Evolutionary conservation across 805 yeast genomes (phyloP), one percentile per base, ranked within the genome.

Genomic region (Candida saitoana): DNA sequence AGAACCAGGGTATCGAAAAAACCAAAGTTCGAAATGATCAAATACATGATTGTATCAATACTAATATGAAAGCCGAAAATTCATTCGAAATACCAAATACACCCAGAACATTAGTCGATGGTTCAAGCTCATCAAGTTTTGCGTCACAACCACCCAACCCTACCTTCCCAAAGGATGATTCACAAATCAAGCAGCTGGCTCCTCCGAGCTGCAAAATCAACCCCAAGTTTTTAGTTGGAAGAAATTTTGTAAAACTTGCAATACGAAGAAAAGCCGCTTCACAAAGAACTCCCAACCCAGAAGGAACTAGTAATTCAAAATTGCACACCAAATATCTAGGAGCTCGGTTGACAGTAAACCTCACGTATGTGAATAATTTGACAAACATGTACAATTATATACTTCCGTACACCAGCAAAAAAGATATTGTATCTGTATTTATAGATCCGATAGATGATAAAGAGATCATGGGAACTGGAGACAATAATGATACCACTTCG

Each of bases 291-390:
- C 30, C 39, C 19, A 47, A 34, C 22, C 43, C 45, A n/a, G 46
- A 46, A 14, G 41, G 41, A 18, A 8, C 18, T 3, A 36, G 27
- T 24, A 42, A 49, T 25, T 51, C 64, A 0, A 69, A 67, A 42
- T 55, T 66, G 17, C 72, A 68, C 42, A 51, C 65, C 9, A 69
- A 65, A 45, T 76, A 78, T 9, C 54, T 77, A 16, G 77, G 77
- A 29, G 77, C 79, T 2, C 77, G 76, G 15, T 66, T 79, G 3
- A 66, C 70, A 42, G 70, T 77, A 2, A 65, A 77, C 36, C 53
- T 77, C n/a, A 67, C 80, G 0, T 46, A 71, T 38, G 72, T 72
- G 3, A 72, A 76, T 5, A 65, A 73, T 22, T 49, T 77, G 34
- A 57, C 69, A 3, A 56, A 67, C 3, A 55, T 77, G 16, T 75